Evolutionary conservation across 2,329 filamentous ascomycete genomes (phyloP).

Genomic region (Orbilia blumenaviensis): DNA sequence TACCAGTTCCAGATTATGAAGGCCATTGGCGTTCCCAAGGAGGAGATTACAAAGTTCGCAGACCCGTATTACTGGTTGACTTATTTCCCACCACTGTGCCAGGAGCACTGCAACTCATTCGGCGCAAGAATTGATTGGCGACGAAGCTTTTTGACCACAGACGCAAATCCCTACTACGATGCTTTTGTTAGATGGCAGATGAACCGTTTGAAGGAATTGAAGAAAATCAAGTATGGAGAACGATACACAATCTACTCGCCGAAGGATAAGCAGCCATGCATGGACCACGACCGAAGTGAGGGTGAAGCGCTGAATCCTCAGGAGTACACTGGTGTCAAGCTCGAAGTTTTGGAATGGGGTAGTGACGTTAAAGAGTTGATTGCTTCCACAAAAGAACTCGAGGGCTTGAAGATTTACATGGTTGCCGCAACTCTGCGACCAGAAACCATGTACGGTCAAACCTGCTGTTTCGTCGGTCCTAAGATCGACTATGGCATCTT

Average conservation of each 20-base stretch:
- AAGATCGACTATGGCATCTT: constrained; percentile 89
- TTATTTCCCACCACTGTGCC: constrained; percentile 85
- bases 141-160: constrained; percentile 89
- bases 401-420: constrained; percentile 82
- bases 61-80: constrained; percentile 92
- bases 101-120: constrained; percentile 80
- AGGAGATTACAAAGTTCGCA: constrained; percentile 92
- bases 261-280: constrained; percentile 86
- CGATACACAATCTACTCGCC: constrained; percentile 92
- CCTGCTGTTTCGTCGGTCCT: constrained; percentile 92
- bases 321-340: constrained; percentile 91
- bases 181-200: constrained; percentile 97
- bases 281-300: constrained; percentile 84
- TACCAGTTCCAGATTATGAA: constrained; percentile 97
- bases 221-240: constrained; percentile 93
- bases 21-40: constrained; percentile 82
- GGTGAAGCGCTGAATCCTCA: constrained; percentile 86
- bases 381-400: constrained; percentile 76
- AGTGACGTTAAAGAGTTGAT: constrained; percentile 76
- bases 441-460: constrained; percentile 99
- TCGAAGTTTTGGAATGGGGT: constrained; percentile 90
- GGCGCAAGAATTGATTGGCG: constrained; percentile 93
- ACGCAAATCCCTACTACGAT: constrained; percentile 96
- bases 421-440: constrained; percentile 90
- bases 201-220: constrained; percentile 84